Evolutionary conservation across 129 eudicot species (phyloP).

Genomic region (Logfia minima): DNA sequence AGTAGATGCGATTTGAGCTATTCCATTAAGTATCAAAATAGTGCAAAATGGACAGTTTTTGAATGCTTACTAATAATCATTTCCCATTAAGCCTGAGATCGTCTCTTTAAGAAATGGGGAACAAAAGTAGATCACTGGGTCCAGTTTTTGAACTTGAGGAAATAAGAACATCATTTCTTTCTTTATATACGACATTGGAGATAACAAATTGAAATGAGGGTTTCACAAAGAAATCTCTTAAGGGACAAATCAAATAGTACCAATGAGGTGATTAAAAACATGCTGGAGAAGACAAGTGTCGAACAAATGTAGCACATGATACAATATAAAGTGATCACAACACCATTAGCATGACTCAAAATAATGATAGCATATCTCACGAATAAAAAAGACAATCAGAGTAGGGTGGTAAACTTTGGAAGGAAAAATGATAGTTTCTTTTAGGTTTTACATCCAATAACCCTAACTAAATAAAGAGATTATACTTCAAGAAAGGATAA

Average conservation of each 20-base stretch:
- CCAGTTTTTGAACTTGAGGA: not conserved
- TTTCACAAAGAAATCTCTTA: not conserved
- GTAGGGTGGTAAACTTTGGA: not conserved
- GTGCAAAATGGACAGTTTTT: not conserved
- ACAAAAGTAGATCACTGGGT: not conserved
- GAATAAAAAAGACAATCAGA: not conserved
- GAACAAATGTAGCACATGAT: not conserved
- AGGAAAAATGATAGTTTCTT: not conserved
- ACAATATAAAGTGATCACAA: not conserved
- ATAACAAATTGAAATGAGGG: not conserved
- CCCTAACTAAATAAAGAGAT: not conserved
- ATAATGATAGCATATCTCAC: not conserved
- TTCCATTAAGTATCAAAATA: not conserved
- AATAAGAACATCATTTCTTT: not conserved
- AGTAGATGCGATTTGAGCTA: not conserved
- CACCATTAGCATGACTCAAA: not conserved
- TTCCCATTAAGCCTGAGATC: not conserved
- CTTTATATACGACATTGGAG: not conserved
- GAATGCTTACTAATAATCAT: not conserved
- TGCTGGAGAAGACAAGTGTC: not conserved
- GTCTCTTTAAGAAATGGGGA: not conserved
- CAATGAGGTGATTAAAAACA: not conserved
- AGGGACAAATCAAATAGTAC: not conserved
- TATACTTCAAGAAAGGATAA: not conserved
- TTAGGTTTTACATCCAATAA: not conserved